Base-by-base conservation (phyloP, 768 basidiomycete species). In the Cyclocybe aegerita region DNA sequence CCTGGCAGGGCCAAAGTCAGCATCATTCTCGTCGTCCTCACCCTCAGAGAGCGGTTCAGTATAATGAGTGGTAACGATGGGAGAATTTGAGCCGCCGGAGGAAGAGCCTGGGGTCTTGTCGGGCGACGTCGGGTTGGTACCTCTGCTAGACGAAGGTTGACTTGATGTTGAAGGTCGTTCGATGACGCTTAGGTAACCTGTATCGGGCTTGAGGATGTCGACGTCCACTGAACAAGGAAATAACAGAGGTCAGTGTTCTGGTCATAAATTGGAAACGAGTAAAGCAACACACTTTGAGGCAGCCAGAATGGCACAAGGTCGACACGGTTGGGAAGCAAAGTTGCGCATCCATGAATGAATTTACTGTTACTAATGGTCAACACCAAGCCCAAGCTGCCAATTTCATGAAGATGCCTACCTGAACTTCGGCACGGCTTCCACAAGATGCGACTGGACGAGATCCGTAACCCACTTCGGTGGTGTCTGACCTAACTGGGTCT, bases 301-400 rank as follows among this genome's bases (percentile, higher is more conserved):
- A 95, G 80, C 97, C 97, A 99, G 78, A 98, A 99, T 5, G 97
- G 97, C 33, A 99, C 90, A 16, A 99, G 80, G 62, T 98, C 90
- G 39, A 98, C 95, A 33, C 96, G 88, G 60, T 90, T 82, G 14
- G 95, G 94, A 8, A 98, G 70, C 0, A 98, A 77, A 1, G 93
- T 94, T 2, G 96, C 87, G 65, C 97, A 99, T 17, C 97, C 96
- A 65, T 96, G 94, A 49, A 97, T 95, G 65, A 96, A 96, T 81
- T 91, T 91, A 67, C 91, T 92, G 50, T 30, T 37, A 40, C 46
- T 32, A 9, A 60, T 42, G 46, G 49, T 43, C 17, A 58, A 31
- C 34, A 30, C 42, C 32, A 16, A 39, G 15, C 9, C 43, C 35
- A 32, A 6, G 23, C 31, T 29, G 4, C 23, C 29, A 48, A 16